Evolutionary conservation across 805 yeast genomes (phyloP).

Genomic region (Nakazawaea anatomiae): DNA sequence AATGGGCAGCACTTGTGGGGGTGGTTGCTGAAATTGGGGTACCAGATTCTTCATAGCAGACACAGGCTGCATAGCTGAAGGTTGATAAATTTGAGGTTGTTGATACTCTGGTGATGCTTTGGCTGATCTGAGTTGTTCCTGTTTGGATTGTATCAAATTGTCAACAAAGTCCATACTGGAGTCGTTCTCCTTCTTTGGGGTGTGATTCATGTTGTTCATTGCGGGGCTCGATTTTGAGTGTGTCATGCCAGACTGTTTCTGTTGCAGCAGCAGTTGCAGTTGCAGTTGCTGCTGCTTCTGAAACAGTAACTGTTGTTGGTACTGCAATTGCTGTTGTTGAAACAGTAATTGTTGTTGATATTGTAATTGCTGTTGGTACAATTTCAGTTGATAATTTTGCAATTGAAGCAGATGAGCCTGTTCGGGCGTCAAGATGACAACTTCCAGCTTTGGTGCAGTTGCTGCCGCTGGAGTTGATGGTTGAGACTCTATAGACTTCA

Average conservation of each 20-base stretch:
- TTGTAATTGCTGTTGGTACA: slow-evolving; percentile 8
- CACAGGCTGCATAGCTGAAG: background rate
- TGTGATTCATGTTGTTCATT: background rate
- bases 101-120: slow-evolving; percentile 1
- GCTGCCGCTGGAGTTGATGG: background rate
- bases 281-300: slow-evolving; percentile 4
- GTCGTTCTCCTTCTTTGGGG: background rate
- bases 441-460: slow-evolving; percentile 6
- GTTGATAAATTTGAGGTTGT: background rate
- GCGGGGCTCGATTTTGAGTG: background rate
- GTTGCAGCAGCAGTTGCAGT: slow-evolving; percentile 4
- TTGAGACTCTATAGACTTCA: background rate
- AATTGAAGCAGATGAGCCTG: slow-evolving; percentile 17
- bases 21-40: background rate
- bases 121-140: background rate
- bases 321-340: slow-evolving; percentile 10
- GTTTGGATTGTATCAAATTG: background rate
- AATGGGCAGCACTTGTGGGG: background rate
- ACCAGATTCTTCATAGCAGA: background rate
- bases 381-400: slow-evolving; percentile 13
- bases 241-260: background rate
- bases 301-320: slow-evolving; percentile 9
- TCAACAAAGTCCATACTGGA: slow-evolving; percentile 2
- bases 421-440: slow-evolving; percentile 8
- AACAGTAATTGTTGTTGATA: slow-evolving; percentile 7